These are phyloP conservation scores for Salicornia ramosissima DNA, from an alignment of 148 eudicot genomes.

Conservation along the genomic window DNA sequence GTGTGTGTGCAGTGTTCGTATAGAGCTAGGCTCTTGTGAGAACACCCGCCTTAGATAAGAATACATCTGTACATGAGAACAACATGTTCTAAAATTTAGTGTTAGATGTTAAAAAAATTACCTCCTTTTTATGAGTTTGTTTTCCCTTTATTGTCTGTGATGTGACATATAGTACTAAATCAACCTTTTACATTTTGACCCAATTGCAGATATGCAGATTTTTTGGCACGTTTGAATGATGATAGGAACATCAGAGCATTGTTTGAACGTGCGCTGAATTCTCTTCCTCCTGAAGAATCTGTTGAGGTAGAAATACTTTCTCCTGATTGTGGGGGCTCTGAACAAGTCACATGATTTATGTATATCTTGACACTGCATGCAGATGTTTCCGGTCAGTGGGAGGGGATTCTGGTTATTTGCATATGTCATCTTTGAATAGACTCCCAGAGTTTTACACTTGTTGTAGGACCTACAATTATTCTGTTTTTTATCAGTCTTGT, in stretches of 20 bases:
- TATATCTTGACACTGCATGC: background rate
- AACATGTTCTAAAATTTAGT: no score
- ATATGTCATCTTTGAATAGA: no score
- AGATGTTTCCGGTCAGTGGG: background rate
- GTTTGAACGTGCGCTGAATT: conserved; percentile 91
- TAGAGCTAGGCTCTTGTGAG: no score
- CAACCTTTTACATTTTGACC: conserved; percentile 1
- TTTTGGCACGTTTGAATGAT: conserved; percentile 87
- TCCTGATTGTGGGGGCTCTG: conserved; percentile 5
- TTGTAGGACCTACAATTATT: no score
- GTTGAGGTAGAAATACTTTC: conserved; percentile 54
- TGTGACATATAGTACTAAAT: background rate
- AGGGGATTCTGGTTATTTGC: background rate
- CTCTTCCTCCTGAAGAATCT: conserved; percentile 89
- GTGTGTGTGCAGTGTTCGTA: no score
- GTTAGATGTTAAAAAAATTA: no score
- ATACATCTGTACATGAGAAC: no score
- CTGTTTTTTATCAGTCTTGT: no score
- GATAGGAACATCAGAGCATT: conserved; percentile 95
- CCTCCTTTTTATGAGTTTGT: no score
- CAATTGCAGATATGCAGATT: conserved; percentile 90
- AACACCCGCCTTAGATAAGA: no score
- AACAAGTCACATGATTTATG: background rate
- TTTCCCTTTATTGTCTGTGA: background rate
- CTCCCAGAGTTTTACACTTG: no score